These are phyloP conservation scores for Erodium trifolium DNA, from an alignment of 441 rosid species.

Conservation along the genomic window DNA sequence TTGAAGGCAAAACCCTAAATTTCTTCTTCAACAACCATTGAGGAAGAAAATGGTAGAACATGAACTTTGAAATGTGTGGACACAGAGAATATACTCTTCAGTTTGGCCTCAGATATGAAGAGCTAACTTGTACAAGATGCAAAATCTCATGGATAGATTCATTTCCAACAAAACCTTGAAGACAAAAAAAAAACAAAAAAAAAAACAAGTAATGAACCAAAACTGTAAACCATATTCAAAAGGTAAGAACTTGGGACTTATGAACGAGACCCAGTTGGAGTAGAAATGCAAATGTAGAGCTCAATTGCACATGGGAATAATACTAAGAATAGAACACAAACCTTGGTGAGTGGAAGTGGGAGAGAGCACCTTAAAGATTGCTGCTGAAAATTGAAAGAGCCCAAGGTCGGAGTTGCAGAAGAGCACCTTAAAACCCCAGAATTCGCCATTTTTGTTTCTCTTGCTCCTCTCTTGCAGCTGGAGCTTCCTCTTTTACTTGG, in stretches of 20 bases:
- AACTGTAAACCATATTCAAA: neutral
- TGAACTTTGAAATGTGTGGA: neutral
- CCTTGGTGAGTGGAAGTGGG: neutral
- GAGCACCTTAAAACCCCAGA: neutral
- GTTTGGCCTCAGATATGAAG: neutral
- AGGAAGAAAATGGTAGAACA: neutral
- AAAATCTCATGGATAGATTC: neutral
- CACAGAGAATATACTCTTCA: neutral
- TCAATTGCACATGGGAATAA: neutral
- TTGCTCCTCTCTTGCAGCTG: constrained; percentile 1
- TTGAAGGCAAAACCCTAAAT: neutral
- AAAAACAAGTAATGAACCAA: neutral
- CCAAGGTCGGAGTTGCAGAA: neutral
- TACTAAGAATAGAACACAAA: neutral
- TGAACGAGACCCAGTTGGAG: neutral
- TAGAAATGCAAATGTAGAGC: neutral
- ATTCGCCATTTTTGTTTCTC: neutral
- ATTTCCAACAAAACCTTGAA: neutral
- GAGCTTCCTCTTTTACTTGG: neutral
- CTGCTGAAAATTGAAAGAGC: neutral
- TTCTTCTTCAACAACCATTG: constrained; percentile 4
- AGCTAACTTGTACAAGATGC: neutral
- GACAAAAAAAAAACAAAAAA: neutral
- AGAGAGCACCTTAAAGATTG: neutral
- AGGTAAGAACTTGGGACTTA: neutral